Percentiles rank a stretch among this genome's conserved stretches.
Conservation (phyloP, 352 stramenopile genomes). For the Paralagenidium karlingii region DNA sequence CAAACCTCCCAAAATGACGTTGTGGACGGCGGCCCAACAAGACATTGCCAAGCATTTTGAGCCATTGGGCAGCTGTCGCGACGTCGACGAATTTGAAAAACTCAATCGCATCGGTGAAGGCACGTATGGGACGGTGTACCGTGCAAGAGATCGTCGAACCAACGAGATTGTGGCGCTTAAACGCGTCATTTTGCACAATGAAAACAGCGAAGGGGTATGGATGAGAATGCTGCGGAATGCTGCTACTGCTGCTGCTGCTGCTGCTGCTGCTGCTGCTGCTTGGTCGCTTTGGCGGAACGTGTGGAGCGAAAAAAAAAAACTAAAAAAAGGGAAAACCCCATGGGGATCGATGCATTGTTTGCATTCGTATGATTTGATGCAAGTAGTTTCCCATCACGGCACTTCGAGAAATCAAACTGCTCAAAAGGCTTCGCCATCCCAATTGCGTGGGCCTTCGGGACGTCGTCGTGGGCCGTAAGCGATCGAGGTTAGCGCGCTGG, state of each 20-base stretch:
- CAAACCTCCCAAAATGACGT: too few species aligned
- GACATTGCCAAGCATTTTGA: too few species aligned
- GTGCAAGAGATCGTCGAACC: constrained; percentile 49
- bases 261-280: neutral
- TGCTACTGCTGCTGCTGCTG: neutral
- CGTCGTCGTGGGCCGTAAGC: constrained; percentile 51
- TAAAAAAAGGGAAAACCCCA: too few species aligned
- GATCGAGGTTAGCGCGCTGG: constrained; percentile 28
- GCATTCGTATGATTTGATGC: too few species aligned
- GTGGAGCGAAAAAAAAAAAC: too few species aligned
- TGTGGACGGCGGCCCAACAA: too few species aligned
- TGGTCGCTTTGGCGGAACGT: too few species aligned
- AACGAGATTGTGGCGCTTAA: constrained; percentile 84
- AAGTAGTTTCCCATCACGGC: constrained; percentile 74
- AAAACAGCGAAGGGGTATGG: constrained; percentile 77
- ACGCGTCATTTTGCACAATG: constrained; percentile 85
- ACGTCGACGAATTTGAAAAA: constrained; percentile 59
- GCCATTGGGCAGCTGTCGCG: constrained; percentile 26
- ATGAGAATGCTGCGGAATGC: too few species aligned
- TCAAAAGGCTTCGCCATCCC: constrained; percentile 48
- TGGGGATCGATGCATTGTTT: too few species aligned
- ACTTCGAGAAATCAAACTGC: constrained; percentile 60
- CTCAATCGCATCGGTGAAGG: constrained; percentile 75
- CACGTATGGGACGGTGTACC: constrained; percentile 85
- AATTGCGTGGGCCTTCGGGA: constrained; percentile 68